Evolutionary conservation across 2,329 filamentous ascomycete genomes (phyloP), one percentile per base, ranked within the genome.

Genomic region (Dactylellina sp.): DNA sequence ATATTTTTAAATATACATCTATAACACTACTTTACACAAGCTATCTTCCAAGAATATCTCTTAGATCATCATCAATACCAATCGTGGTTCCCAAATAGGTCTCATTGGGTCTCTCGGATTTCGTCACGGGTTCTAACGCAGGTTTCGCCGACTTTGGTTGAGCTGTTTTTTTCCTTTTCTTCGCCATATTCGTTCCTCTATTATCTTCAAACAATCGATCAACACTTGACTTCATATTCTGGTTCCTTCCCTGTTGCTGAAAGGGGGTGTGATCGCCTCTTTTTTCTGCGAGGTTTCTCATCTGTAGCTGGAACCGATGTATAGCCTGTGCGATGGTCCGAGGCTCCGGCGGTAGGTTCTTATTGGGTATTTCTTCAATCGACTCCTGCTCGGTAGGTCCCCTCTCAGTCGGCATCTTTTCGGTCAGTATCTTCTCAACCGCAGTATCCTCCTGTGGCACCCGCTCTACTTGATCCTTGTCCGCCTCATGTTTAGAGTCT

Each of bases 21-120:
- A n/a, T 44, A 44, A 25, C 7, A 44, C 46, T 65, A 57, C 22
- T 49, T 14, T 65, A 64, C 60, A 64, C 28, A 50, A 50, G 37
- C n/a, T n/a, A n/a, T n/a, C 20, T 28, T 18, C 44, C 25, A 20
- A 42, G 18, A 18, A 50, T 32, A 32, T 59, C 25, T 22, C 39
- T 25, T n/a, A 59, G 24, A 20, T 61, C 57, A 61, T 50, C 46
- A 40, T 49, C 32, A 32, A 61, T 61, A 16, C 44, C 44, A 16
- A 35, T 20, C 20, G 7, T 35, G 1, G 37, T 35, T n/a, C 53
- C 39, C 18, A 44, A 5, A 16, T 14, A 9, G 1, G 18, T 62
- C 4, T 25, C 28, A 52, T 20, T 42, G 5, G 1, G n/a, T 18
- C 14, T 24, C n/a, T 4, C 18, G 25, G 11, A n/a, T 25, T 2